These are phyloP conservation scores for Rutstroemia sp. DNA, from an alignment of 2,329 filamentous ascomycete genomes.

Conservation along the genomic window DNA sequence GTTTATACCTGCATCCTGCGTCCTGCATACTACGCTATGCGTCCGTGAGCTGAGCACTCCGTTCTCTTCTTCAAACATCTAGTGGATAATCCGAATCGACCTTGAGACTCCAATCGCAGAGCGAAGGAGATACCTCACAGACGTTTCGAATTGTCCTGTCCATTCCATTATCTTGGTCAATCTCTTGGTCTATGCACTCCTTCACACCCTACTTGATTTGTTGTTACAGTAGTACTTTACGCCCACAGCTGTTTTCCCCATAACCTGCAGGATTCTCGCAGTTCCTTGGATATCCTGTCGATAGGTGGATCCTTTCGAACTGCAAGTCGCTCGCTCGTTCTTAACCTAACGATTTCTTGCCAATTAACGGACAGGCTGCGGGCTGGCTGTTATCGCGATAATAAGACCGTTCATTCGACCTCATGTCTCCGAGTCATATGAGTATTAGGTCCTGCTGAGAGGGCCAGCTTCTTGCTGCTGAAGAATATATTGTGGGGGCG, in stretches of 20 bases:
- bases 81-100: conserved; percentile 2
- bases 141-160: conserved; percentile 21
- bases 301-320: conserved; percentile 1
- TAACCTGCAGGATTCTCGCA: conserved; percentile 9
- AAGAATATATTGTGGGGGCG: conserved; percentile 15
- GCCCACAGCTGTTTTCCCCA: conserved; percentile 10
- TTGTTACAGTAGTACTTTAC: conserved; percentile 5
- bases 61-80: conserved; percentile 3
- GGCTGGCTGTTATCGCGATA: not conserved
- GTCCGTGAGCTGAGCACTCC: conserved; percentile 3
- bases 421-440: conserved; percentile 20
- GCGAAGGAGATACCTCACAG: conserved; percentile 9
- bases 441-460: conserved; percentile 23
- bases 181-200: conserved; percentile 12
- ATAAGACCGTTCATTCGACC: conserved; percentile 16
- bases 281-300: conserved; percentile 2
- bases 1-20: conserved; percentile 1
- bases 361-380: not conserved
- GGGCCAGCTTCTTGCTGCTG: conserved; percentile 7
- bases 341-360: conserved; percentile 17
- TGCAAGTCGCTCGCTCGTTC: not conserved
- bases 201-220: not conserved
- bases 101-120: conserved; percentile 7
- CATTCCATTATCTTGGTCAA: conserved; percentile 21
- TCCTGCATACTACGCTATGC: not conserved